Base-by-base conservation (phyloP, 139 green algal species). In the Gonium pectorale region DNA sequence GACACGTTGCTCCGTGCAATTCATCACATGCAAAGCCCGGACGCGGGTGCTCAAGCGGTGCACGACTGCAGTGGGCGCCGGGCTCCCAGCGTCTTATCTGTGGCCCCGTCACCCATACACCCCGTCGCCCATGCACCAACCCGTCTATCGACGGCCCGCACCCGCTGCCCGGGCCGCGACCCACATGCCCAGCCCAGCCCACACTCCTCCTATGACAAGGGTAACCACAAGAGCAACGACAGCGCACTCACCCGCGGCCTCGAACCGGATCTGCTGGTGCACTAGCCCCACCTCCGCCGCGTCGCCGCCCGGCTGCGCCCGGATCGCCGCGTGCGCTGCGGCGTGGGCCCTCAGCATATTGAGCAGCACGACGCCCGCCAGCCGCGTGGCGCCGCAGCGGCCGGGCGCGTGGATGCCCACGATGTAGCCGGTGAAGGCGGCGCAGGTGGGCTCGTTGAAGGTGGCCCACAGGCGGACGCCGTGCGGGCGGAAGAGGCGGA, bases 191-290 rank as follows among this genome's bases (percentile, higher is more conserved):
- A n/a, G n/a, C n/a, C n/a, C n/a, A n/a, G n/a, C n/a, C n/a, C n/a
- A n/a, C n/a, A n/a, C n/a, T n/a, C n/a, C n/a, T n/a, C n/a, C n/a
- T n/a, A n/a, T n/a, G n/a, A n/a, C n/a, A n/a, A n/a, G n/a, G n/a
- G n/a, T n/a, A n/a, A n/a, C n/a, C n/a, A n/a, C n/a, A n/a, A n/a
- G n/a, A n/a, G n/a, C n/a, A n/a, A n/a, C n/a, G n/a, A n/a, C n/a
- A n/a, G n/a, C n/a, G 52, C 26, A 2, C 79, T 27, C 44, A 85
- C 84, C 75, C 67, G 66, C 70, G 8, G 75, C 54, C 64, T 80
- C 89, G 44, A 93, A 94, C 5, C 51, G 46, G 54, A 94, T 92
- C 59, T 90, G 80, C 68, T 94, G 89, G 83, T 94, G 89, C 81
- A 94, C 91, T 52, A 94, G 67, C 24, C 91, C 91, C 4, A 94